Percentiles rank a stretch among this genome's conserved stretches.
Conservation (phyloP, 2,329 filamentous ascomycete genomes). For the Aspergillus oerlinghausenensis region DNA sequence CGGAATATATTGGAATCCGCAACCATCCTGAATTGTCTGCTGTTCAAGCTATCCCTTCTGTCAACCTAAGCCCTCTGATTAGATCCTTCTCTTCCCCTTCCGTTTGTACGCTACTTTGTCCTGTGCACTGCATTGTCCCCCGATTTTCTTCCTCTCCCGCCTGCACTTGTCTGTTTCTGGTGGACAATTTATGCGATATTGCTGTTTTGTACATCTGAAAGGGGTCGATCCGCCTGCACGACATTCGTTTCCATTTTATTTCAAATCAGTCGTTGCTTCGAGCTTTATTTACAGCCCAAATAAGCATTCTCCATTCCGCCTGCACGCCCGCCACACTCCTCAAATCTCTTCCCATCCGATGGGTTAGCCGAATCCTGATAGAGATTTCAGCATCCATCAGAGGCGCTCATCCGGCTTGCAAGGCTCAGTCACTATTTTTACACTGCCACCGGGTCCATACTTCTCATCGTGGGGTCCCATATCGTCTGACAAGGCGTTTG, state of each 20-base stretch:
- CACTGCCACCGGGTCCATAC: constrained; percentile 16
- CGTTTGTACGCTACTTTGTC: too few relatives aligned
- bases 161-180: too few relatives aligned
- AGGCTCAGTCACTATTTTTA: constrained; percentile 26
- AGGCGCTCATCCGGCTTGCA: constrained; percentile 5
- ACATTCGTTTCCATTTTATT: constrained; percentile 5
- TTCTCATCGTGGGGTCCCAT: constrained; percentile 8
- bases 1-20: too few relatives aligned
- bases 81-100: too few relatives aligned
- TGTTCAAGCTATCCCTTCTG: too few relatives aligned
- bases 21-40: too few relatives aligned
- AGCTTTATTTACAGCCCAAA: constrained; percentile 14
- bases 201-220: too few relatives aligned
- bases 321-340: constrained; percentile 11
- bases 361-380: constrained; percentile 11
- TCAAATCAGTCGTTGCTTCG: constrained; percentile 8
- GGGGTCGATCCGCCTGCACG: constrained; percentile 8
- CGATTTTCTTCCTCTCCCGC: background rate
- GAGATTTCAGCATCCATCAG: background rate
- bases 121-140: too few relatives aligned
- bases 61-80: too few relatives aligned
- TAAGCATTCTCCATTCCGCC: constrained; percentile 13
- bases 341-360: constrained; percentile 12
- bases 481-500: constrained; percentile 17
- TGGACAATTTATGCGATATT: too few relatives aligned